A percentile compares a stretch with the other conserved stretches of the same genome.
Conservation (phyloP, 139 green algal species). For the Tetraselmis striata region DNA sequence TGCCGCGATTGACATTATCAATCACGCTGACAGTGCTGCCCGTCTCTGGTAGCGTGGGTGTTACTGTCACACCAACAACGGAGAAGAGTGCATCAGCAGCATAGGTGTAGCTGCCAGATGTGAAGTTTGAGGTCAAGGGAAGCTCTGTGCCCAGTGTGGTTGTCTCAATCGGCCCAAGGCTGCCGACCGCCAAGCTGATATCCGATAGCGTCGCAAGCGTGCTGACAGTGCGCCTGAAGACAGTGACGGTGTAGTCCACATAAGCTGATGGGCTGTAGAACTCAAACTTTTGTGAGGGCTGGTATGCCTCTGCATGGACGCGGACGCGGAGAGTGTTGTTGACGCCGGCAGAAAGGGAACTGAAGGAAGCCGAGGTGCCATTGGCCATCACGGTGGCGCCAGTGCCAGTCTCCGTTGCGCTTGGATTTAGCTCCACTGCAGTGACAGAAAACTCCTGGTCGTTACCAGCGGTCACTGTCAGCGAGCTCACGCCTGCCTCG, state of each 20-base stretch:
- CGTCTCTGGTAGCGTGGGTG: background rate
- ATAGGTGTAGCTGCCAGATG: background rate
- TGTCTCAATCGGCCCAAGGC: background rate
- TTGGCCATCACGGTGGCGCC: background rate
- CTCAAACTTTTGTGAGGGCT: background rate
- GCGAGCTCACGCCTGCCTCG: background rate
- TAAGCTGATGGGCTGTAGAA: background rate
- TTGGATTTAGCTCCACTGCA: background rate
- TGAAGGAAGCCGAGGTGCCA: background rate
- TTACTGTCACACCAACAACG: background rate
- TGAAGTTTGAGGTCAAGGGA: background rate
- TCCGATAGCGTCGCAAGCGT: background rate
- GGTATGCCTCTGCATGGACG: background rate
- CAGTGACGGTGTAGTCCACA: background rate
- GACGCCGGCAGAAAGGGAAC: background rate
- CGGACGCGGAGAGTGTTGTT: background rate
- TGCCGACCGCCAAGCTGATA: background rate
- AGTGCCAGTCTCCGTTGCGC: background rate
- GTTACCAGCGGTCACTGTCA: background rate
- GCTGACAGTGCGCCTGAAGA: background rate
- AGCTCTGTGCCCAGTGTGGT: background rate
- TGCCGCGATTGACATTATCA: background rate
- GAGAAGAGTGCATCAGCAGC: background rate
- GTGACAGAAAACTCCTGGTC: background rate
- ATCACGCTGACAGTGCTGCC: background rate